Evolutionary conservation across 345 rosid species (phyloP), one percentile per base, ranked within the genome.

Genomic region (Populus tremula): DNA sequence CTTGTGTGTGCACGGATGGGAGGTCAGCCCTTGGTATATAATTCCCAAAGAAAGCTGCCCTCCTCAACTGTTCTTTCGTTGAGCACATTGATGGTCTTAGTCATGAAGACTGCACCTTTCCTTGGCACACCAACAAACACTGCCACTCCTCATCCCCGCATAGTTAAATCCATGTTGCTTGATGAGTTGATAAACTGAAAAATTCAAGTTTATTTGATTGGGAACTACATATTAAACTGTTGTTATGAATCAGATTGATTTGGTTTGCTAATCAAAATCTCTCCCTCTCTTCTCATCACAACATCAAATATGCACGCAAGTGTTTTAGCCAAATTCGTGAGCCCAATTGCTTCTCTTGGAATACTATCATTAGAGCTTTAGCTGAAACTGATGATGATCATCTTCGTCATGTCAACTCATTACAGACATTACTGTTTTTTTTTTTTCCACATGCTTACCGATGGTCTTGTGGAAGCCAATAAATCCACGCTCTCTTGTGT

Each of bases 301-400:
- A 88, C 79, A 72, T 89, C 25, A 75, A 54, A 0, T 91, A 89
- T 61, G 92, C 91, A 0, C 72, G 69, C 27, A 87, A 85, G 81
- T 78, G 91, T 65, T 93, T 91, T 65, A 68, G 12, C 71, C 87
- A 81, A 69, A 89, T 93, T 82, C 82, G 62, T 35, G 76, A 81
- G 4, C 89, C 89, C 33, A 91, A 91, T 72, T 88, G 96, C 87
- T 93, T 91, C 79, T 90, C 97, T 61, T 93, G 91, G 89, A 93
- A 93, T 79, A 84, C 97, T 0, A 83, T 93, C n/a, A 85, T 91
- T 80, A 84, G 94, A 65, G 91, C 91, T 43, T 88, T 89, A 33
- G 75, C 88, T 12, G 94, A 91, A 71, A 70, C 81, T 35, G 77
- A 49, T 47, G 84, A 79, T 50, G 79, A 79, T 62, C 50, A 68